Base-by-base conservation (phyloP, 2,329 filamentous ascomycete species). In the Claviceps sp. region DNA sequence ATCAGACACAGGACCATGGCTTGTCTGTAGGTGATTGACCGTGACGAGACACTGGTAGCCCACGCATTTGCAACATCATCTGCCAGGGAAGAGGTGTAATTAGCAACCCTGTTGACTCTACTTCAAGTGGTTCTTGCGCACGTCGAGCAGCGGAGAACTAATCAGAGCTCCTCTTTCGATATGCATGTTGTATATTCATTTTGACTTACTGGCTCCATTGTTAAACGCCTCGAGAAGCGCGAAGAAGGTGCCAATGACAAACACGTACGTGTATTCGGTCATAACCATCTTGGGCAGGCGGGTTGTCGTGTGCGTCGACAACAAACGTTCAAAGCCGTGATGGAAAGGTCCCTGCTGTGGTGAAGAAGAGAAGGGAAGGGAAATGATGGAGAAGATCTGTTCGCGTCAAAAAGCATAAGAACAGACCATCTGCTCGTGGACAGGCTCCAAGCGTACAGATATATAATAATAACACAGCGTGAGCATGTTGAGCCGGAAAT, bases 1-100 rank as follows among this genome's bases (percentile, higher is more conserved):
- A 86, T 66, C 47, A 78, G 76, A 47, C 81, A 78, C 47, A 85
- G 70, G 37, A 83, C 59, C 80, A 84, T 84, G 57, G 81, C 84
- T 68, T 84, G 80, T 59, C 78, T 67, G 68, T 85, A 84, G 1
- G 79, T 72, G 60, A 87, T 72, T 55, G 85, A 87, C 22, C 54
- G 41, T n/a, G 54, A 55, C 11, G 52, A 55, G 53, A 90, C 56
- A 45, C 79, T 84, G 60, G 87, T 90, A 7, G 86, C 86, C 83
- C 84, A 90, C 49, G 85, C 73, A 69, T 91, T 91, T 63, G 87
- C 86, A 53, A 90, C 86, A 84, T 90, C 87, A 68, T 89, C 81
- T 84, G 53, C 48, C n/a, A 37, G 38, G 22, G 30, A n/a, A 14
- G 9, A 13, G 7, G 24, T 49, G 20, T 26, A 54, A 13, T 59